Percentiles rank a stretch among this genome's conserved stretches.
Conservation (phyloP, 1,284 basidiomycete species). For the Fomitopsis betulina region DNA sequence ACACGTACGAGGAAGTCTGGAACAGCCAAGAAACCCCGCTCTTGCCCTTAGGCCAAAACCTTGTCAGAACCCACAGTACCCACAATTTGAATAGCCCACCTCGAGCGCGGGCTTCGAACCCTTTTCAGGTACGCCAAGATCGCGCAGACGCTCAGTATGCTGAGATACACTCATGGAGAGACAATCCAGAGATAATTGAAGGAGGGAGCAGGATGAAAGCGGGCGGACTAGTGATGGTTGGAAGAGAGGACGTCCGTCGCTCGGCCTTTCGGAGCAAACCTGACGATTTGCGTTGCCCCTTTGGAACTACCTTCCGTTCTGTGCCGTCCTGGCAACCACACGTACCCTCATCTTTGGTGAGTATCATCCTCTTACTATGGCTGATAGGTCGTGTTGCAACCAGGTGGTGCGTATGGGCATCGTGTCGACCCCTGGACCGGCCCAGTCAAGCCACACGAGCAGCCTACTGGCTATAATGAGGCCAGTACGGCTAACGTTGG, state of each 20-base stretch:
- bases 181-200: too few relatives aligned
- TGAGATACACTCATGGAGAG: constrained; percentile 61
- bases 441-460: neutral
- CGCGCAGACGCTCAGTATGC: constrained; percentile 78
- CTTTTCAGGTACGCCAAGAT: constrained; percentile 52
- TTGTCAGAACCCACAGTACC: neutral
- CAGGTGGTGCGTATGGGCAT: too few relatives aligned
- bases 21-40: constrained; percentile 9
- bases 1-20: constrained; percentile 13
- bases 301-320: neutral
- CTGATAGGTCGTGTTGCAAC: neutral
- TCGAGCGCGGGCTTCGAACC: constrained; percentile 10
- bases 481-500: too few relatives aligned
- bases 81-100: constrained; percentile 6
- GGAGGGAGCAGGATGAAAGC: neutral
- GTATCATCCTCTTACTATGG: too few relatives aligned
- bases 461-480: neutral
- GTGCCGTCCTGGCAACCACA: neutral
- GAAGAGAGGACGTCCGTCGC: neutral
- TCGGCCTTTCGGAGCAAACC: neutral
- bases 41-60: constrained; percentile 5
- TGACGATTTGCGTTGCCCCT: neutral
- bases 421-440: neutral
- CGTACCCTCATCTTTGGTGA: neutral
- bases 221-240: neutral